Evolutionary conservation across 2,329 filamentous ascomycete species (phyloP), one percentile per base, ranked within the genome.

Genomic region (Calcarisporium arbuscula): DNA sequence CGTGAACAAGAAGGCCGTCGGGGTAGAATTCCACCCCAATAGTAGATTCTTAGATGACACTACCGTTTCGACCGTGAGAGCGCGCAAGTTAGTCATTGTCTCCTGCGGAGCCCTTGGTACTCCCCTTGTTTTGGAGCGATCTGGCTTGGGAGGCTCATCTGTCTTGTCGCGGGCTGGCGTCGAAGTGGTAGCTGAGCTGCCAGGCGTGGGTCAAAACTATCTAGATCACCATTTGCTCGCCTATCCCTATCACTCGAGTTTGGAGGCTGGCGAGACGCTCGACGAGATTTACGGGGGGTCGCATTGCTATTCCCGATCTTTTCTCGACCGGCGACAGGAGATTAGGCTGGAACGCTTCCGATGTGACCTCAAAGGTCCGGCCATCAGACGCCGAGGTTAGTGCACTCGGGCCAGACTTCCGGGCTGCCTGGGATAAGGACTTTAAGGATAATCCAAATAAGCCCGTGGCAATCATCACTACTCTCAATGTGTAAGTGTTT

Each of bases 101-200:
- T 60, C 62, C 2, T 60, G 62, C 17, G 72, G 72, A 8, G 62
- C 70, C 0, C 59, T 65, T 14, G 66, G 64, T 3, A 69, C 69
- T 1, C 70, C 73, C 2, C 53, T 56, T 1, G 60, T 80, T 5
- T 64, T 80, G 1, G 73, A 80, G 49, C 61, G 75, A 16, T 80
- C 76, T 3, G 76, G 77, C 8, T 46, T 81, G 8, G 74, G 72
- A 15, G 60, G 62, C 32, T 55, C 59, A 3, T 58, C 65, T 4
- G 54, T 78, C 9, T 51, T 66, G 11, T 40, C 52, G 19, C 41
- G 44, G 11, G 59, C 56, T 2, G 68, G 68, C 2, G 66, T 80
- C 8, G 57, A 65, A 3, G 50, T 69, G 3, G 50, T 74, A 3
- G 57, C 65, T 10, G 62, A 74, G 39, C 55, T 78, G 3, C 21